These are phyloP conservation scores for Tuber calosporum DNA, from an alignment of 495 filamentous ascomycete species.

Conservation along the genomic window DNA sequence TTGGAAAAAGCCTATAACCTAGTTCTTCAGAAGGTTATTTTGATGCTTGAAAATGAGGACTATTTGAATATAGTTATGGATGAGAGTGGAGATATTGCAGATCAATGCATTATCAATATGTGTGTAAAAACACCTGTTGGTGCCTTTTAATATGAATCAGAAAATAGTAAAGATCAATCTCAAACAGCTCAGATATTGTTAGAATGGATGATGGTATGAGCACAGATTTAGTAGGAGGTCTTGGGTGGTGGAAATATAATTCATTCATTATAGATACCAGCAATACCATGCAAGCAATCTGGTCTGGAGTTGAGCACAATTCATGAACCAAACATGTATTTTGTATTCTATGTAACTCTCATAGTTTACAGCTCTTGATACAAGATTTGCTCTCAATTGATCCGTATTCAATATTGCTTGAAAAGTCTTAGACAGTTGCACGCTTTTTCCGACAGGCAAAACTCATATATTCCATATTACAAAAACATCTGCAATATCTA, in stretches of 20 bases:
- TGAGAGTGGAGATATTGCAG: neutral
- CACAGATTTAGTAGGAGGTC: neutral
- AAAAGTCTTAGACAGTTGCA: neutral
- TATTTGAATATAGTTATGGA: neutral
- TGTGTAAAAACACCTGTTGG: neutral
- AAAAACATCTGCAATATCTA: neutral
- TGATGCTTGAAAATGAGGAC: neutral
- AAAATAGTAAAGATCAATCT: no score
- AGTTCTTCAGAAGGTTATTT: neutral
- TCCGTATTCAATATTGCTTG: neutral
- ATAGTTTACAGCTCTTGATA: neutral
- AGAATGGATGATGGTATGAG: neutral
- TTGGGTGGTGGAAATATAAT: neutral
- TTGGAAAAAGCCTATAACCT: neutral
- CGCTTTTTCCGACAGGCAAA: neutral
- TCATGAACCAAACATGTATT: neutral
- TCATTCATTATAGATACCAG: neutral
- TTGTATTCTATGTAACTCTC: neutral
- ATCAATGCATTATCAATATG: neutral
- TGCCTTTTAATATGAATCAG: no score
- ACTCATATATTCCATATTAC: neutral
- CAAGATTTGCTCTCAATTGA: neutral
- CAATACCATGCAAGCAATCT: neutral
- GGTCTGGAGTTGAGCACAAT: neutral
- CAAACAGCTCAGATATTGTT: neutral